These are phyloP conservation scores for Euphorbia peplus DNA, from an alignment of 345 rosid species.

Conservation along the genomic window DNA sequence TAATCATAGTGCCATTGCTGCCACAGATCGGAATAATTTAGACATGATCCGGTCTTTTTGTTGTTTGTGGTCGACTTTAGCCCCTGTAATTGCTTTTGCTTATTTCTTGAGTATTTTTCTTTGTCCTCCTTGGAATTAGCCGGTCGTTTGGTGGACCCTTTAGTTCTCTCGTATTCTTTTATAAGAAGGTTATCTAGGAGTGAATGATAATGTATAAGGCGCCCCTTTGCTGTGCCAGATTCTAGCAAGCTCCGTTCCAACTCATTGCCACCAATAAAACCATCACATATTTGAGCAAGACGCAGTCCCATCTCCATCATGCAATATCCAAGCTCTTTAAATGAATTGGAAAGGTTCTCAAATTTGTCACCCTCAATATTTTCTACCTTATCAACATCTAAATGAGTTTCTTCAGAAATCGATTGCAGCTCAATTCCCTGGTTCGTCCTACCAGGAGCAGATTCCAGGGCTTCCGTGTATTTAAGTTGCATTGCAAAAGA, in stretches of 20 bases:
- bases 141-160: constrained; percentile 26
- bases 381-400: constrained; percentile 16
- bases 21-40: constrained; percentile 48
- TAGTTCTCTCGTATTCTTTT: constrained; percentile 34
- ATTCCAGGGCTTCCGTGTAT: constrained; percentile 32
- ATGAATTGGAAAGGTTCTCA: constrained; percentile 42
- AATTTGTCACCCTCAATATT: constrained; percentile 37
- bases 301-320: constrained; percentile 77
- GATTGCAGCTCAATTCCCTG: not conserved
- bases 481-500: constrained; percentile 77
- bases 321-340: constrained; percentile 64
- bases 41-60: constrained; percentile 20
- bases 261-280: constrained; percentile 62
- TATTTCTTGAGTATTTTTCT: constrained; percentile 14
- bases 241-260: constrained; percentile 66
- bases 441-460: constrained; percentile 19
- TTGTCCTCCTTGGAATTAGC: constrained; percentile 18
- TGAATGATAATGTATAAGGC: constrained; percentile 89
- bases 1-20: constrained; percentile 98
- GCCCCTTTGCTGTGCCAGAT: constrained; percentile 75
- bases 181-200: constrained; percentile 41
- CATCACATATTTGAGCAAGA: constrained; percentile 69
- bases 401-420: constrained; percentile 18
- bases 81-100: constrained; percentile 19
- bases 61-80: constrained; percentile 19